A percentile compares a stretch with the other conserved stretches of the same genome.
These are phyloP conservation scores for Dioscorea dumetorum DNA, from an alignment of 106 monocot species.

Conservation along the genomic window DNA sequence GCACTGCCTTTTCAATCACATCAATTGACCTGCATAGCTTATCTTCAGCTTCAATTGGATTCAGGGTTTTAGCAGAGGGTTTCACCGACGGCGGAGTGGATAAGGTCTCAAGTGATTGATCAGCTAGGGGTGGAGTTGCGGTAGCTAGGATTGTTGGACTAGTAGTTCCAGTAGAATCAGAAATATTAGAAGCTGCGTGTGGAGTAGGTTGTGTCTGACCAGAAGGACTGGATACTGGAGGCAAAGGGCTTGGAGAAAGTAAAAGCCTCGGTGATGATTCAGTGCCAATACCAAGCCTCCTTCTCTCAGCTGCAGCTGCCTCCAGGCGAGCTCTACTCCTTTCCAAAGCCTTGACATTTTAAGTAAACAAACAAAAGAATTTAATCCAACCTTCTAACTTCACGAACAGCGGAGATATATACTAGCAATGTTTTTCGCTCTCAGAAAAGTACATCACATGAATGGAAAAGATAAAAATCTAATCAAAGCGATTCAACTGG, in stretches of 20 bases:
- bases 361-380: not conserved
- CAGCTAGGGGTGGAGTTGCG: not conserved
- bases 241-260: not conserved
- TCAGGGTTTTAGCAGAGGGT: not conserved
- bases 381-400: not conserved
- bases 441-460: not conserved
- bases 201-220: not conserved
- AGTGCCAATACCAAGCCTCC: not conserved
- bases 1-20: not conserved
- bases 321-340: conserved; percentile 9
- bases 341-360: conserved; percentile 21
- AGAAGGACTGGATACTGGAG: not conserved
- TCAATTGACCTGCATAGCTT: not conserved
- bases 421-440: not conserved
- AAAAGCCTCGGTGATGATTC: not conserved
- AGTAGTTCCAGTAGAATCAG: not conserved
- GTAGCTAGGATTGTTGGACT: not conserved
- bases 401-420: not conserved
- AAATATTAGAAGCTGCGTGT: not conserved
- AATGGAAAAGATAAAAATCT: not conserved
- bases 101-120: conserved; percentile 2
- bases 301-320: conserved; percentile 7
- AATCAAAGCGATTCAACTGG: not conserved
- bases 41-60: not conserved
- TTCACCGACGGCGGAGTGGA: not conserved